phyloP scores from a whole-genome alignment of 2,329 filamentous ascomycete genomes.

The Aureobasidium sp. region DNA sequence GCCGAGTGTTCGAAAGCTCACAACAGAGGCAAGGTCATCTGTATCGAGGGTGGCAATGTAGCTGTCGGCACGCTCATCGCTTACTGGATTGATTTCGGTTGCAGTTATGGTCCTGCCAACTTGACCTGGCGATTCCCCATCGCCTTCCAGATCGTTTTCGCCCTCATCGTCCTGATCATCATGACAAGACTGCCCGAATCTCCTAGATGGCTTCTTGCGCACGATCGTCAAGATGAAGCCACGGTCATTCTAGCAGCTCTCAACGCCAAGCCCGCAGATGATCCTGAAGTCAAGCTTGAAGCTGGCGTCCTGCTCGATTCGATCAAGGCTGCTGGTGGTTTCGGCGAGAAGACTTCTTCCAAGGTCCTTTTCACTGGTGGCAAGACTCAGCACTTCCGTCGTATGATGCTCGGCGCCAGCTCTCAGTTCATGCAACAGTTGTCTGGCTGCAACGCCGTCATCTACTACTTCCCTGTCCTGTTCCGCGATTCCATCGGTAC shows the following conservation, averaged over 20 bases:
- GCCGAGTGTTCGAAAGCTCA: constrained; percentile 47
- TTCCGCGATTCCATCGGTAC: constrained; percentile 46
- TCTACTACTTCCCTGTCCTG: constrained; percentile 38
- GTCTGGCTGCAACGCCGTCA: constrained; percentile 45
- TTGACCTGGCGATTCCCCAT: constrained; percentile 35
- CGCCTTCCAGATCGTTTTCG: constrained; percentile 38
- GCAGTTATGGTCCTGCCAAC: constrained; percentile 28
- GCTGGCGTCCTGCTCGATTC: constrained; percentile 61
- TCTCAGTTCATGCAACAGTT: constrained; percentile 58
- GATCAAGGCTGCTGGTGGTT: constrained; percentile 35
- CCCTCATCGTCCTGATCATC: constrained; percentile 35
- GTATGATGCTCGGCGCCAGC: constrained; percentile 54
- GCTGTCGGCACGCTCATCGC: constrained; percentile 46
- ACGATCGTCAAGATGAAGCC: constrained; percentile 20
- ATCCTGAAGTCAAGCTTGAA: constrained; percentile 36
- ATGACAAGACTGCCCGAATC: constrained; percentile 41
- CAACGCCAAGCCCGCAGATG: constrained; percentile 1
- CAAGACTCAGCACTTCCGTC: constrained; percentile 55
- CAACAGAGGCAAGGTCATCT: constrained; percentile 55
- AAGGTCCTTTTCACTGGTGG: constrained; percentile 51
- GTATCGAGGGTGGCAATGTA: constrained; percentile 49
- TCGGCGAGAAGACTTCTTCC: constrained; percentile 38
- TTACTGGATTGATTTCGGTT: constrained; percentile 44
- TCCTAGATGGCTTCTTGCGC: constrained; percentile 31
- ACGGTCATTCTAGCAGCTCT: constrained; percentile 19